Evolutionary conservation across 129 eudicot genomes (phyloP).

Genomic region (Ambrosia artemisiifolia): DNA sequence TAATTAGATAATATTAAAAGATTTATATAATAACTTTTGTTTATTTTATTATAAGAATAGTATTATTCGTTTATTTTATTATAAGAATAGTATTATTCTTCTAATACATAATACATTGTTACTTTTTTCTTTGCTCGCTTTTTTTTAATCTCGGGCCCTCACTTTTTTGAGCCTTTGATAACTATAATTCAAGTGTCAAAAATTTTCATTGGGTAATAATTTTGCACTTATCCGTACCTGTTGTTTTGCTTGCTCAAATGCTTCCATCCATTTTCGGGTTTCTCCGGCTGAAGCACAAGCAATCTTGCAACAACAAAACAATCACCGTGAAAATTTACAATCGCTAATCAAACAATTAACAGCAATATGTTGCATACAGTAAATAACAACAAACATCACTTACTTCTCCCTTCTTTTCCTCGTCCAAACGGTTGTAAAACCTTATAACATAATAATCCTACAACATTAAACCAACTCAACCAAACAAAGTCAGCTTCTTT

Average conservation of each 20-base stretch:
- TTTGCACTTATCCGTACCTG: constrained; percentile 41
- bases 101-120: too few relatives aligned
- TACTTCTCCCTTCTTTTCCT: constrained; percentile 91
- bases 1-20: too few relatives aligned
- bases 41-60: too few relatives aligned
- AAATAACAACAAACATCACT: constrained; percentile 31
- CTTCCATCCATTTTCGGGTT: constrained; percentile 90
- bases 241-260: constrained; percentile 90
- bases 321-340: constrained; percentile 10
- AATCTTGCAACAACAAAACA: constrained; percentile 60
- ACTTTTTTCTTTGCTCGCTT: too few relatives aligned
- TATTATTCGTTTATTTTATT: too few relatives aligned
- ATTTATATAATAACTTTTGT: too few relatives aligned
- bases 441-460: constrained; percentile 87
- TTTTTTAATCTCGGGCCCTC: too few relatives aligned
- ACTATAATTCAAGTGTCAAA: neutral
- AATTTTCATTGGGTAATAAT: neutral
- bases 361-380: neutral
- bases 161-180: too few relatives aligned
- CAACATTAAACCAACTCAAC: constrained; percentile 9
- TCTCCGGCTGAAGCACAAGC: constrained; percentile 95
- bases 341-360: neutral
- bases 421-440: constrained; percentile 89
- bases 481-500: constrained; percentile 7
- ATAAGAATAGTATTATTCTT: too few relatives aligned